These are phyloP conservation scores for Colletotrichum liriopes DNA, from an alignment of 2,329 filamentous ascomycete genomes.

Conservation along the genomic window DNA sequence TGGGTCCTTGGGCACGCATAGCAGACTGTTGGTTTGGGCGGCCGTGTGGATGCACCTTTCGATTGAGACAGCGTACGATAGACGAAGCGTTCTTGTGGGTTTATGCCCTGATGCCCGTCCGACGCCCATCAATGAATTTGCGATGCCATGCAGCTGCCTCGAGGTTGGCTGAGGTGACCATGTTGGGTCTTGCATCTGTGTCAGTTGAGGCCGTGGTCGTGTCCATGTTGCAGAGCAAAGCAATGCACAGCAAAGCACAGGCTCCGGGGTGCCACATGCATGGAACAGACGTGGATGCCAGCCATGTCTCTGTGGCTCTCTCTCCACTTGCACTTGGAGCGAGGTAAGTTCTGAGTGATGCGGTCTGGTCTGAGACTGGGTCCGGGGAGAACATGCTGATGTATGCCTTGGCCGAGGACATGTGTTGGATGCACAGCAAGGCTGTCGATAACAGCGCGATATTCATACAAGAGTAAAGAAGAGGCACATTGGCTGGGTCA, in stretches of 20 bases:
- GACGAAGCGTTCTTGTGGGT: conserved; percentile 2
- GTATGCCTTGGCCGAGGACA: conserved; percentile 1
- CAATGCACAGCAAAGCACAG: conserved; percentile 10
- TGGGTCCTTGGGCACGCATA: not conserved
- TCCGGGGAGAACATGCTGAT: not conserved
- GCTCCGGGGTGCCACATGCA: conserved; percentile 25
- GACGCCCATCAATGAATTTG: not conserved
- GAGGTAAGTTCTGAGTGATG: not conserved
- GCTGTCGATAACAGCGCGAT: not conserved
- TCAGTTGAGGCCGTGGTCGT: conserved; percentile 4
- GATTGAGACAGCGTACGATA: conserved; percentile 3
- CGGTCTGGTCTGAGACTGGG: not conserved
- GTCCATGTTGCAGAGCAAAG: conserved; percentile 15
- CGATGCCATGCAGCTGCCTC: conserved; percentile 3
- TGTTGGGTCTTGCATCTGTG: conserved; percentile 4
- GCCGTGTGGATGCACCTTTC: not conserved
- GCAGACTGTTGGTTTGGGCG: not conserved
- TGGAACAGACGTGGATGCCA: conserved; percentile 20
- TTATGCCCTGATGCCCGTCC: not conserved
- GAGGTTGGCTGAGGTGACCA: conserved; percentile 8
- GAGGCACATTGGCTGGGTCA: not conserved
- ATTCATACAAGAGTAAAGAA: not conserved
- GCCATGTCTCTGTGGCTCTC: conserved; percentile 5
- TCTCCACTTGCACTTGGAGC: not conserved
- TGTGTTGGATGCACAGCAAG: not conserved